phyloP scores from a whole-genome alignment of 2,329 filamentous ascomycete genomes.

The Pseudogymnoascus verrucosus region DNA sequence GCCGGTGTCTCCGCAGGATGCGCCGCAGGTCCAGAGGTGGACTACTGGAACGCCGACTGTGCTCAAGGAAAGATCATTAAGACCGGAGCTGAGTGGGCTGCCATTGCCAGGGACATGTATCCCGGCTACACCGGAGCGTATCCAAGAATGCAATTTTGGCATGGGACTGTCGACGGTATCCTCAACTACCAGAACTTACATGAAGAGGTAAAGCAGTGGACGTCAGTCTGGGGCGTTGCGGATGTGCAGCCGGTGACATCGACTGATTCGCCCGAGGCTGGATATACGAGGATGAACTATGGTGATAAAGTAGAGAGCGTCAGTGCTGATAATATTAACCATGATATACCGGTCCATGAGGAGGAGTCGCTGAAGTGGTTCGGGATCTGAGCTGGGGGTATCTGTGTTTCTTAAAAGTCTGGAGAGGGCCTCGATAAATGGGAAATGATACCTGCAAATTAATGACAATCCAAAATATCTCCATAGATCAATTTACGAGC shows the following conservation, averaged over 20 bases:
- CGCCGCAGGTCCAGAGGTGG: conserved; percentile 22
- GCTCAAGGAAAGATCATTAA: conserved; percentile 24
- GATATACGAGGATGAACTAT: not conserved
- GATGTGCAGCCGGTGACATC: not conserved
- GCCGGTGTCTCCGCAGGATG: conserved; percentile 39
- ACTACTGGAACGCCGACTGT: conserved; percentile 43
- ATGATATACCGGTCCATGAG: not conserved
- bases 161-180: conserved; percentile 30
- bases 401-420: not conserved
- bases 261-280: not conserved
- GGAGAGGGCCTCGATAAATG: not conserved
- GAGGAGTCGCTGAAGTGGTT: not conserved
- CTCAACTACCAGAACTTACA: conserved; percentile 33
- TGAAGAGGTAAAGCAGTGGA: conserved; percentile 40
- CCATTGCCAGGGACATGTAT: conserved; percentile 35
- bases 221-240: conserved; percentile 28
- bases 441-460: not conserved
- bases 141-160: conserved; percentile 32
- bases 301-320: not conserved
- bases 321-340: not conserved
- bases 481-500: not conserved
- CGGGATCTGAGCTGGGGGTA: not conserved
- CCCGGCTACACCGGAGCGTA: conserved; percentile 31
- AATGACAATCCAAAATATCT: not conserved
- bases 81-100: conserved; percentile 40